Conservation (phyloP, 768 basidiomycete genomes). For the Trametes coccinea region DNA sequence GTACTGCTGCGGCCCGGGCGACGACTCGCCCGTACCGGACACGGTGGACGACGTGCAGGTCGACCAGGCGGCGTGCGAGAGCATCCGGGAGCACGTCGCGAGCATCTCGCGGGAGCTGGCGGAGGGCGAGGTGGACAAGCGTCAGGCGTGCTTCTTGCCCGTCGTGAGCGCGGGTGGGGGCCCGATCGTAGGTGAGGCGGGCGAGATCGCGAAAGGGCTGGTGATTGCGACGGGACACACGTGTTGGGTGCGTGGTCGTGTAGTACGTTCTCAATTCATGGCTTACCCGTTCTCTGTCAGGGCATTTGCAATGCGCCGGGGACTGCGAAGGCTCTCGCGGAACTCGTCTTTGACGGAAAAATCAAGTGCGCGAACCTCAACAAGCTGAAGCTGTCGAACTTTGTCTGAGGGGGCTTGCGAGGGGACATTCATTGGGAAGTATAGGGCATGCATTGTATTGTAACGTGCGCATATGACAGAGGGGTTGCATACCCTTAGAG, state of each 20-base stretch:
- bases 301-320: slow-evolving; percentile 85
- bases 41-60: slow-evolving; percentile 73
- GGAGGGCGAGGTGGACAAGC: slow-evolving; percentile 50
- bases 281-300: slow-evolving; percentile 35
- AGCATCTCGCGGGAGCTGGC: slow-evolving; percentile 61
- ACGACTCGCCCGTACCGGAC: slow-evolving; percentile 65
- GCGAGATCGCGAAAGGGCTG: slow-evolving; percentile 56
- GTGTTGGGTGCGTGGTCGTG: slow-evolving; percentile 60
- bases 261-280: not conserved
- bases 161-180: slow-evolving; percentile 56
- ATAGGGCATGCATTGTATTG: too few species aligned
- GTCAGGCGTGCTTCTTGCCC: slow-evolving; percentile 82
- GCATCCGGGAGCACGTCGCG: slow-evolving; percentile 54
- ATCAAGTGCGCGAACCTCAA: slow-evolving; percentile 56
- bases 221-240: slow-evolving; percentile 78
- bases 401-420: not conserved
- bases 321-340: slow-evolving; percentile 71
- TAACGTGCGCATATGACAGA: too few species aligned
- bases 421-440: too few species aligned
- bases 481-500: too few species aligned
- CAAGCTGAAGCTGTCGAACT: slow-evolving; percentile 42
- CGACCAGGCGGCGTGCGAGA: slow-evolving; percentile 55
- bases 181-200: slow-evolving; percentile 72
- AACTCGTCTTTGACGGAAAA: slow-evolving; percentile 69
- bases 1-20: slow-evolving; percentile 79